phyloP scores from a whole-genome alignment of 805 yeast species.

The Saccharomycopsis fodiens region DNA sequence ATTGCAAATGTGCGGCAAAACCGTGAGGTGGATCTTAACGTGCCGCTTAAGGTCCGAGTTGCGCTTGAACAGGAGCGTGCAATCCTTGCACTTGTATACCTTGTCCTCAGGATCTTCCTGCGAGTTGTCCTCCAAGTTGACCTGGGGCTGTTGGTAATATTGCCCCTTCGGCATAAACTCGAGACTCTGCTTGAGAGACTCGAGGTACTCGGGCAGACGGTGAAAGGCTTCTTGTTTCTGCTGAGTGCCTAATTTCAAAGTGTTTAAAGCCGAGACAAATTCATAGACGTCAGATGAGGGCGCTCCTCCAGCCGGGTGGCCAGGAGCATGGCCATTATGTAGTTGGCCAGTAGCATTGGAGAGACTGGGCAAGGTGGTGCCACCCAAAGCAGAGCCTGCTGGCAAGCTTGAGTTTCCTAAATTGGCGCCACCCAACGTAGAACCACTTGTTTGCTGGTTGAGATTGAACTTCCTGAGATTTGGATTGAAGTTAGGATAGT shows the following conservation, averaged over 20 bases:
- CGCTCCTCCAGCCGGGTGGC: neutral
- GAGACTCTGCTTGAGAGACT: slow-evolving; percentile 3
- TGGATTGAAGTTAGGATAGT: slow-evolving; percentile 14
- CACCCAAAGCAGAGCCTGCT: neutral
- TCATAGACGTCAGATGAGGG: slow-evolving; percentile 9
- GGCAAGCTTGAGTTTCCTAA: neutral
- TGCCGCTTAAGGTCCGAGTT: slow-evolving; percentile 58
- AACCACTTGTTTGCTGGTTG: too few relatives aligned
- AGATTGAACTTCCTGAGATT: slow-evolving; percentile 7
- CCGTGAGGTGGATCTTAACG: slow-evolving; percentile 63
- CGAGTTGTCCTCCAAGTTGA: slow-evolving; percentile 1
- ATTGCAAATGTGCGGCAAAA: slow-evolving; percentile 69
- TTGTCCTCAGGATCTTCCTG: slow-evolving; percentile 24
- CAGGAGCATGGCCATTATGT: neutral
- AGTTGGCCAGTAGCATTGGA: neutral
- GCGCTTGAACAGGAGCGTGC: slow-evolving; percentile 57
- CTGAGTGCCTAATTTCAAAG: neutral
- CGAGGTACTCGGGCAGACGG: slow-evolving; percentile 1
- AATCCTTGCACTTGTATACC: slow-evolving; percentile 50
- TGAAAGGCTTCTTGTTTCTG: neutral
- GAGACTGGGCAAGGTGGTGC: neutral
- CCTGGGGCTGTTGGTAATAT: neutral
- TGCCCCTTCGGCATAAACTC: neutral
- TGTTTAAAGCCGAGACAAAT: slow-evolving; percentile 16
- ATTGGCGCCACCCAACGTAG: slow-evolving; percentile 1